Evolutionary conservation across 176 grass and related monocot genomes (phyloP).

Genomic region (Tillandsia fasciculata): DNA sequence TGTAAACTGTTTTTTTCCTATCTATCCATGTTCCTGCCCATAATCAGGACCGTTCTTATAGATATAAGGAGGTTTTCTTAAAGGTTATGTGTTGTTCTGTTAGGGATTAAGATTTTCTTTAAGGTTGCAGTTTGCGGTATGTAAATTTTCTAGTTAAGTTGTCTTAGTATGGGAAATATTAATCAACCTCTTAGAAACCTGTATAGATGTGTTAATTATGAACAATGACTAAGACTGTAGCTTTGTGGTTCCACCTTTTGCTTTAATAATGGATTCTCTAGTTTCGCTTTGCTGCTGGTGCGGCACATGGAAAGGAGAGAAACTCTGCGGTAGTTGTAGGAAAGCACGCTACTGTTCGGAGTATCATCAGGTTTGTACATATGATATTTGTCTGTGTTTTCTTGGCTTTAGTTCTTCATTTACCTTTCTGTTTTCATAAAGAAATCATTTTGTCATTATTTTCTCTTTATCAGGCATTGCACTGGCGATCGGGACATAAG

Average conservation of each 20-base stretch:
- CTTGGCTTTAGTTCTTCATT: not conserved
- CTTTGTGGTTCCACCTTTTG: no score
- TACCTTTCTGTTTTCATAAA: not conserved
- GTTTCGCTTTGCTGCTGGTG: no score
- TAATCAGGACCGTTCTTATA: not conserved
- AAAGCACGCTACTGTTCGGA: constrained; percentile 74
- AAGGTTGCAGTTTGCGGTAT: no score
- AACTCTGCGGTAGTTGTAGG: constrained; percentile 73
- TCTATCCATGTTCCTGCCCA: not conserved
- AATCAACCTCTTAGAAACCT: no score
- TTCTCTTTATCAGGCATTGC: constrained; percentile 42
- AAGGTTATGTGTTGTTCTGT: no score
- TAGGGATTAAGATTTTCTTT: no score
- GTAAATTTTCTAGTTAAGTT: no score
- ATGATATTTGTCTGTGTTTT: not conserved
- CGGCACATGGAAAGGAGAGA: no score
- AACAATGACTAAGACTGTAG: no score
- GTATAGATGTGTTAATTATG: no score
- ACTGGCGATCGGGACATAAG: constrained; percentile 81
- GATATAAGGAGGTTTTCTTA: not conserved
- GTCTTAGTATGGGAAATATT: no score
- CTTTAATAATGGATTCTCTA: no score
- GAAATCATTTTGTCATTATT: not conserved
- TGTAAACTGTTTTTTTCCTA: not conserved
- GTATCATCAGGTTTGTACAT: constrained; percentile 71